Evolutionary conservation across 352 stramenopile genomes (phyloP), one percentile per base, ranked within the genome.

Genomic region (Phytophthora ramorum): DNA sequence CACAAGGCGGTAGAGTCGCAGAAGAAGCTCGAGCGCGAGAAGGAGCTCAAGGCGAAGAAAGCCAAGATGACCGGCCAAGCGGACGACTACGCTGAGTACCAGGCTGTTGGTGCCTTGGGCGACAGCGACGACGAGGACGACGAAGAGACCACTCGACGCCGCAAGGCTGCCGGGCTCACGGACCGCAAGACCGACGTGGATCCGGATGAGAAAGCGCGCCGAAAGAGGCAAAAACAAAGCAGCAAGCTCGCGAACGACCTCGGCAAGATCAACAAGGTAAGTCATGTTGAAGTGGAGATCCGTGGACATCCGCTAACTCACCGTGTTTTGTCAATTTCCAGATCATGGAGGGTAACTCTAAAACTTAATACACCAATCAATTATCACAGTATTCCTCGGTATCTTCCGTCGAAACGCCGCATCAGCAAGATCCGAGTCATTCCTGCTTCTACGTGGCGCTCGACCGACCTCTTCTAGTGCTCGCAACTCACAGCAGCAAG

Each of bases 261-360:
- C 12, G 76, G 87, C 50, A 91, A 91, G 75, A 88, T 92, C 58
- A 89, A 79, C 58, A 83, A 91, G 79, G 80, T 92, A 62, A 17
- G 70, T 32, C 40, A 32, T 49, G 24, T 46, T 73, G 57, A 46
- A 32, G 47, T 66, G 34, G 38, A 45, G 10, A 20, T 19, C n/a
- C 4, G 5, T 19, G 10, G 32, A 44, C 34, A 7, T 37, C 28
- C 26, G 43, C 28, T 54, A 32, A 48, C 40, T 22, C 26, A 49
- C 40, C 43, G 2, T 50, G 10, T 45, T 57, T 19, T 63, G 17
- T 50, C 8, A 30, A 30, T 47, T 46, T 2, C 37, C 41, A 81
- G 74, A 67, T 85, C 37, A 71, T 85, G 53, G 73, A 77, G 30
- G 60, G 63, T 37, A 71, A 66, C 44, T 52, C 45, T 20, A 63